phyloP scores from a whole-genome alignment of 495 filamentous ascomycete species.

The Penicillium ucsense region DNA sequence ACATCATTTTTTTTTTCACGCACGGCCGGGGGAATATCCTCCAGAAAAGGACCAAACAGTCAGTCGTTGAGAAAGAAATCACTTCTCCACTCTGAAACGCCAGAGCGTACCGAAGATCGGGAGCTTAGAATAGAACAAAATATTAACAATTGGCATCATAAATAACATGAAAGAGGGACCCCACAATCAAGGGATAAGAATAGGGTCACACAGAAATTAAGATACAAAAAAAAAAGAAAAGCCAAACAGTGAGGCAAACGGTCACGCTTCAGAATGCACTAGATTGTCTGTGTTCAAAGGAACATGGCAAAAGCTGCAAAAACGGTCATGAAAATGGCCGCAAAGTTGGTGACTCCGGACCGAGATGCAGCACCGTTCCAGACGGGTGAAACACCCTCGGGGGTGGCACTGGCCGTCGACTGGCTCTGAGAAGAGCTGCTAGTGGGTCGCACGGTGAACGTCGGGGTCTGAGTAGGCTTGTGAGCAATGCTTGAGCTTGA shows the following conservation, averaged over 20 bases:
- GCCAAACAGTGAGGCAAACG: background rate
- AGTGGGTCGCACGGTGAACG: constrained; percentile 12
- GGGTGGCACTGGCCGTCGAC: constrained; percentile 12
- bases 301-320: background rate
- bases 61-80: constrained; percentile 2
- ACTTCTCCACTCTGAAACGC: background rate
- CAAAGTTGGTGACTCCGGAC: background rate
- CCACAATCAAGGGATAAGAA: too few relatives aligned
- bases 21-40: too few relatives aligned
- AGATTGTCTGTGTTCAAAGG: background rate
- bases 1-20: too few relatives aligned
- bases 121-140: background rate
- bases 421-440: constrained; percentile 3
- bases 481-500: background rate
- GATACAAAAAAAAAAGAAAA: too few relatives aligned
- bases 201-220: too few relatives aligned
- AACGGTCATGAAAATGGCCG: background rate
- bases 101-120: background rate
- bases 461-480: constrained; percentile 7
- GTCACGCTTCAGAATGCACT: background rate
- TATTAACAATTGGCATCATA: constrained; percentile 1
- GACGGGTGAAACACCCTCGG: constrained; percentile 11
- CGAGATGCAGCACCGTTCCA: constrained; percentile 17
- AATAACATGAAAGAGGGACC: background rate
- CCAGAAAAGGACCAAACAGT: background rate